These are phyloP conservation scores for Trichothecium roseum DNA, from an alignment of 2,329 filamentous ascomycete species.

Conservation along the genomic window DNA sequence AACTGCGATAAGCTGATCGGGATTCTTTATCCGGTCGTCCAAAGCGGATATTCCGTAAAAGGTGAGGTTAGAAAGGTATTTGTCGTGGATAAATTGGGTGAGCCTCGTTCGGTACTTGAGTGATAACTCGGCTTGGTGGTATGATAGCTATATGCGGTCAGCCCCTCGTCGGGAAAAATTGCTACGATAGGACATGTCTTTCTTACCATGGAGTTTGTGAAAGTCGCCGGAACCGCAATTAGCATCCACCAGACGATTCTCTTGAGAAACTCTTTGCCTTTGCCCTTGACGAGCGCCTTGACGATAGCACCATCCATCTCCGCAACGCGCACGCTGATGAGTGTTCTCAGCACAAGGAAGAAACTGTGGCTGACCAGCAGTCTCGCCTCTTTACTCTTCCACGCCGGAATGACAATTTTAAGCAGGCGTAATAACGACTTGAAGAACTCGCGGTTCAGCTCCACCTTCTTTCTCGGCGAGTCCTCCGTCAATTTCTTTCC, in stretches of 20 bases:
- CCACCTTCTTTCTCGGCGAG: conserved; percentile 65
- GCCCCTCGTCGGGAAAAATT: not conserved
- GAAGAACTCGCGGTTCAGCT: conserved; percentile 77
- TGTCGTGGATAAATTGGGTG: conserved; percentile 90
- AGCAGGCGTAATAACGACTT: conserved; percentile 67
- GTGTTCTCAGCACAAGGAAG: conserved; percentile 79
- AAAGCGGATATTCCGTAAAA: conserved; percentile 94
- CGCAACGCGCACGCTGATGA: conserved; percentile 92
- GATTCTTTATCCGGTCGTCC: conserved; percentile 96
- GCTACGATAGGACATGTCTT: not conserved
- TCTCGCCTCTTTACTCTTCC: conserved; percentile 78
- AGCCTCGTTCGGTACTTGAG: conserved; percentile 86
- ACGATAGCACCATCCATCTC: conserved; percentile 92
- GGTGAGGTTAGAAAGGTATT: conserved; percentile 93
- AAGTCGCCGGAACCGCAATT: conserved; percentile 89
- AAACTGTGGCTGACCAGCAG: conserved; percentile 85
- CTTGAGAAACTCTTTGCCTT: conserved; percentile 78
- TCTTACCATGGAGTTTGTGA: conserved; percentile 94
- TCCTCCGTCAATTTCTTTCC: conserved; percentile 16
- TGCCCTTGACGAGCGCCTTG: conserved; percentile 83
- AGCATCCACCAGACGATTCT: conserved; percentile 97
- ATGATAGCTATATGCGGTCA: conserved; percentile 56
- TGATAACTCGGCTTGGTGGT: conserved; percentile 91
- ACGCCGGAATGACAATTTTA: conserved; percentile 82
- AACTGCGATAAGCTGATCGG: conserved; percentile 92